Base-by-base conservation (phyloP, 805 yeast genomes). In the Ogataea methylovora region DNA sequence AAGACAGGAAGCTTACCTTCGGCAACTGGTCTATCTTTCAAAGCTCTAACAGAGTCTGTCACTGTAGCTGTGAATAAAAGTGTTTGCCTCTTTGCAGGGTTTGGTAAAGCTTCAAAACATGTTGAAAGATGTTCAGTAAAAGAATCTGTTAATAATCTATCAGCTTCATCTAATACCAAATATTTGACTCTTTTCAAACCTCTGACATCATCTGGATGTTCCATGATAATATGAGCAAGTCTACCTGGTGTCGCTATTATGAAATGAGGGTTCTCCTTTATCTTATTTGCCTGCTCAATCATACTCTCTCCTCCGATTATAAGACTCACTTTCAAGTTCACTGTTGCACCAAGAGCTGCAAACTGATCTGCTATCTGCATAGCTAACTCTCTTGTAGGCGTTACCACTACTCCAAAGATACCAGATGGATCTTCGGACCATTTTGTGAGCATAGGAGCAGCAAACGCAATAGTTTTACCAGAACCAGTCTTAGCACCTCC, bases 401-500 rank as follows among this genome's bases (percentile, higher is more conserved):
- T 92, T 37, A 92, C 58, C 1, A 92, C 73, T 2, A 92, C 62
- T 3, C 97, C 98, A 58, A 69, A 92, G 25, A 92, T 83, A 1
- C 97, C 98, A 56, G 73, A 73, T 1, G 98, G 98, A 54, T 92
- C 97, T 44, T 80, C 83, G 0, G 97, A 84, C 96, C 97, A 92
- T 51, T 81, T 71, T 1, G 94, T 76, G 36, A 92, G 65, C 85
- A 92, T 90, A 2, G 98, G 98, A n/a, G 86, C 94, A 1, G 90
- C 97, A 69, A 92, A 92, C 1, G 97, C 96, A 16, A 92, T 78
- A 2, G 98, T 92, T 55, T 92, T 92, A 72, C 98, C 98, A 13
- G 94, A 81, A 60, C 98, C 98, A 0, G 98, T 92, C 56, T 84
- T 84, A 22, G 98, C 98, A 28, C 98, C 98, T 33, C 98, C 99